Percentiles rank a stretch among this genome's conserved stretches.
Conservation (phyloP, 1,284 basidiomycete species). For the Phellopilus nigrolimitatus region DNA sequence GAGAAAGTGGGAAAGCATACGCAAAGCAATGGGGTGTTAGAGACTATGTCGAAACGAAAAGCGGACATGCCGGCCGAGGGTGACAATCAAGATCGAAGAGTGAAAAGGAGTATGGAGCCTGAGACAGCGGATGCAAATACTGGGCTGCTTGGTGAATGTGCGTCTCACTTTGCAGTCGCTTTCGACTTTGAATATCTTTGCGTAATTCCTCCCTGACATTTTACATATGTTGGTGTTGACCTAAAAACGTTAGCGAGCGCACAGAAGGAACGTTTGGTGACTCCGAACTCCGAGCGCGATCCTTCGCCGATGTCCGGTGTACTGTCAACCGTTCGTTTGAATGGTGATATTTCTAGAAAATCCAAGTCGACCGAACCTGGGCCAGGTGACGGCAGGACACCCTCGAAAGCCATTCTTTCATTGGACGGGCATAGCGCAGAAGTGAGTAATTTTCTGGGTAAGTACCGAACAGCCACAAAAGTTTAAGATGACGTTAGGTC, state of each 20-base stretch:
- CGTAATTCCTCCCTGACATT: slow-evolving; percentile 1
- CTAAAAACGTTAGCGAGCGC: not conserved
- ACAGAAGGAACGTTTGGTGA: not conserved
- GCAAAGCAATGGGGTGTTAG: slow-evolving; percentile 8
- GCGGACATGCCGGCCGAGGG: slow-evolving; percentile 19
- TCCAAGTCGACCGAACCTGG: slow-evolving; percentile 10
- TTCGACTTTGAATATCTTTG: not conserved
- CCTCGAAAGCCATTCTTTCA: slow-evolving; percentile 38
- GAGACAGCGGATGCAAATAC: slow-evolving; percentile 13
- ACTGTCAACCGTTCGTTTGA: slow-evolving; percentile 4
- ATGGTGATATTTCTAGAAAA: slow-evolving; percentile 8
- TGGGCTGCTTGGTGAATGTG: slow-evolving; percentile 5
- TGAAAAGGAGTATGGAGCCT: slow-evolving; percentile 19
- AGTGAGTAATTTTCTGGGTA: slow-evolving; percentile 33
- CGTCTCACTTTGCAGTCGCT: not conserved
- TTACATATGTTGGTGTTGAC: not conserved
- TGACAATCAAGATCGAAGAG: slow-evolving; percentile 16
- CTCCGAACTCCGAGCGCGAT: slow-evolving; percentile 7
- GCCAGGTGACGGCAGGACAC: slow-evolving; percentile 16
- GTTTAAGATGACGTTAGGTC: slow-evolving; percentile 41
- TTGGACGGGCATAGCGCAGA: slow-evolving; percentile 60
- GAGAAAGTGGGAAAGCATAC: slow-evolving; percentile 15
- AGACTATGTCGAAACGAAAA: slow-evolving; percentile 20
- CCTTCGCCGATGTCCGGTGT: slow-evolving; percentile 10
- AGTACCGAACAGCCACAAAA: not conserved